Evolutionary conservation across 1,139 yeast species (phyloP), one percentile per base, ranked within the genome.

Genomic region (Geotrichum restrictum): DNA sequence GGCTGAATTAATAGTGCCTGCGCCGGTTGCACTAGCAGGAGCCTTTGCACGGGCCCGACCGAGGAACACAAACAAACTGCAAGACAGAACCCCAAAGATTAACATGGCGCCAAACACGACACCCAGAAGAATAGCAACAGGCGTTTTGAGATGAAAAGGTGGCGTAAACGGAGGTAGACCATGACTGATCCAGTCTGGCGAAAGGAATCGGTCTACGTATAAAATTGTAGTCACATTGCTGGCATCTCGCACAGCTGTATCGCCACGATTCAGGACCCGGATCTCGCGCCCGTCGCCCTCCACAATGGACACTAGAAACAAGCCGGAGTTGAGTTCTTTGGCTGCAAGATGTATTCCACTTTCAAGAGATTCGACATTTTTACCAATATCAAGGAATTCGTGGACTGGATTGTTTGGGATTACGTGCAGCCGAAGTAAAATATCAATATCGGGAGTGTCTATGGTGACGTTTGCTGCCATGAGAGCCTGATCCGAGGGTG

Each of bases 201-300:
- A 72, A 14, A 83, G 70, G 3, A 93, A 91, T 51, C 82, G 74
- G 61, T 89, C 96, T 32, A 88, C 73, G 18, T 85, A 69, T 55
- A 88, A 79, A 1, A 89, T 81, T 55, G 96, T 88, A 2, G 70
- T 51, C 3, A 44, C 52, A 18, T 46, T 46, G 13, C 14, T 21
- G 10, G 33, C 49, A 11, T 53, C 41, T 14, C 59, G 59, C 18
- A 69, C 64, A 8, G 80, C 73, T 0, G 89, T 76, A 60, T 91
- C 82, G 1, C 96, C 97, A 60, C 79, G 80, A 29, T 80, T 76
- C 21, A 85, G 57, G 7, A 89, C 71, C 49, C 83, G 73, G 0
- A 86, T 85, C 59, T 84, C 88, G 59, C 80, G 84, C 48, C 82
- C 85, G 49, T 74, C 72, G 14, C 85, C 85, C 53, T 81, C 76